Conservation (phyloP, 2,329 filamentous ascomycete species). For the Phialophora tarda region DNA sequence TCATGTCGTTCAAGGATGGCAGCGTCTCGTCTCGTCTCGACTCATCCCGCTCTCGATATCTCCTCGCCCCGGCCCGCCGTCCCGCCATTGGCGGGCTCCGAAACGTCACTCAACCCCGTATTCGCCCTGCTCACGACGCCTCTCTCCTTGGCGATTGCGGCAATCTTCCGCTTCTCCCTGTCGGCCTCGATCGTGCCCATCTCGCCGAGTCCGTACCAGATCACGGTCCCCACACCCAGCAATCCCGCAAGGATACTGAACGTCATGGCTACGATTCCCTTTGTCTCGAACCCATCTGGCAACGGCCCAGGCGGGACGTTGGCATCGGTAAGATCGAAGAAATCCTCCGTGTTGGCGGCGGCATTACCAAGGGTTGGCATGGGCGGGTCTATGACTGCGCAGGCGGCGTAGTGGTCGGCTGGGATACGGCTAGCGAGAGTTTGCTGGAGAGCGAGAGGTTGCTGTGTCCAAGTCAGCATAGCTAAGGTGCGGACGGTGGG, state of each 20-base stretch:
- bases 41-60: neutral
- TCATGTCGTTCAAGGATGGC: too few species aligned
- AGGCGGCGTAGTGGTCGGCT: slow-evolving; percentile 36
- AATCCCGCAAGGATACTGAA: slow-evolving; percentile 74
- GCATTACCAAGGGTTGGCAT: slow-evolving; percentile 67
- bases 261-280: slow-evolving; percentile 74
- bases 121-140: neutral
- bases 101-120: neutral
- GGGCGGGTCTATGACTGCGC: slow-evolving; percentile 53
- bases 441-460: slow-evolving; percentile 66
- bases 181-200: slow-evolving; percentile 29
- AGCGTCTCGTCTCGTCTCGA: neutral
- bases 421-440: slow-evolving; percentile 47
- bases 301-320: slow-evolving; percentile 62
- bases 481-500: slow-evolving; percentile 40
- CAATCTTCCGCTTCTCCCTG: slow-evolving; percentile 12
- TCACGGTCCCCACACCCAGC: slow-evolving; percentile 69
- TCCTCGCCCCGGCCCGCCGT: neutral
- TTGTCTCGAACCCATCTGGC: slow-evolving; percentile 71
- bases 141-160: neutral
- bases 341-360: slow-evolving; percentile 70
- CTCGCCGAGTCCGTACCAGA: slow-evolving; percentile 62
- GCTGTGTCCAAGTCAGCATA: slow-evolving; percentile 17
- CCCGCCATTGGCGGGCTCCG: neutral
- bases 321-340: slow-evolving; percentile 68